Evolutionary conservation across 2,329 filamentous ascomycete genomes (phyloP).

Genomic region (Colletotrichum sp.): DNA sequence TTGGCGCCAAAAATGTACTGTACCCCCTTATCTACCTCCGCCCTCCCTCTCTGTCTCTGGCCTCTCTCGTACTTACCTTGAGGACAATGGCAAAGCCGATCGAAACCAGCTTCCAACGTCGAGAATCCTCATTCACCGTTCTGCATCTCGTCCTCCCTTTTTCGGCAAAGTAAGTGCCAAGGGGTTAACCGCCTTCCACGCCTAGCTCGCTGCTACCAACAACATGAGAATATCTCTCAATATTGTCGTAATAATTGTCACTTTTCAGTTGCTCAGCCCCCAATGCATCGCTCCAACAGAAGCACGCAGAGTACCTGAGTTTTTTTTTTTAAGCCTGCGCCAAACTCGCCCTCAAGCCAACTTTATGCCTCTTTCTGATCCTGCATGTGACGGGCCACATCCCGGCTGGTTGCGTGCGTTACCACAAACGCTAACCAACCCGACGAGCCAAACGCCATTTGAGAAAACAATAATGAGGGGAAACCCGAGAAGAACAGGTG

Average conservation of each 20-base stretch:
- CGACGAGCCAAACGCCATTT: background rate
- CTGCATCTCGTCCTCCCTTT: background rate
- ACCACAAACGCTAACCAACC: slow-evolving; percentile 5
- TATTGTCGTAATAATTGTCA: background rate
- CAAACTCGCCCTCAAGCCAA: slow-evolving; percentile 1
- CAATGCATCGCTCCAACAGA: background rate
- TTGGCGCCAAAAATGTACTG: slow-evolving; percentile 12
- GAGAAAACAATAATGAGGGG: background rate
- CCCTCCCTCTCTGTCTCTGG: background rate
- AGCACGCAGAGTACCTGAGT: background rate
- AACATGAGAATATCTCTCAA: background rate
- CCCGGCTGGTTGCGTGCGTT: slow-evolving; percentile 16
- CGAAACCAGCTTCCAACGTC: background rate
- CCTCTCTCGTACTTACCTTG: background rate
- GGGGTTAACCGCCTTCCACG: background rate
- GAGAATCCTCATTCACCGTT: background rate
- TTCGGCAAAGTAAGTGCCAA: background rate
- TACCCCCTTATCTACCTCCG: slow-evolving; percentile 11
- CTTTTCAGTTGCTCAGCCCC: background rate
- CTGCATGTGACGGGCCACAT: slow-evolving; percentile 18
- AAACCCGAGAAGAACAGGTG: background rate
- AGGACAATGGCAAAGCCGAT: background rate
- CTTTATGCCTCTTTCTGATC: background rate
- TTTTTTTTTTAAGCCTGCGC: background rate
- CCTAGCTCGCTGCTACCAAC: background rate